Base-by-base conservation (phyloP, 1,139 yeast genomes). In the Trichomonascaceae sp. region DNA sequence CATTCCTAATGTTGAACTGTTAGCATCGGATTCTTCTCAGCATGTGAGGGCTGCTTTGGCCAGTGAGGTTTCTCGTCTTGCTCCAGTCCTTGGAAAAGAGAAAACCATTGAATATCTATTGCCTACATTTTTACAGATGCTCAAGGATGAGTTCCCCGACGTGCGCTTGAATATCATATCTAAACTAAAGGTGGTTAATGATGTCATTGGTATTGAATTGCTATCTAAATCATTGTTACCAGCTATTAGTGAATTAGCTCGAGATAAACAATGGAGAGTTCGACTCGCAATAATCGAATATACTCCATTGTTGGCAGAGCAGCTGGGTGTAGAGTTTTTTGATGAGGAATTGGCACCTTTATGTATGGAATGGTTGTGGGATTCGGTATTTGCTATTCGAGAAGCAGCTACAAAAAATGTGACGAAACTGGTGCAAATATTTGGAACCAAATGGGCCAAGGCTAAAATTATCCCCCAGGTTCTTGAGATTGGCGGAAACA, bases 321-420 rank as follows among this genome's bases (percentile, higher is more conserved):
- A 95, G 71, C 77, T 95, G 59, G 99, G 99, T 39, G 93, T 87
- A 55, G 84, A 89, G 20, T 90, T 93, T 68, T 95, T 95, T 73
- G 95, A 93, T 70, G 86, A 88, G 66, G 96, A 93, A 65, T 77
- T 95, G 63, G 91, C 95, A 59, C 84, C 87, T 50, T 76, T 95
- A 62, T 95, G 97, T 67, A 82, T 95, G 82, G 87, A 93, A 20
- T 95, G 99, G 98, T 77, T 95, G 61, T 91, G 98, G 96, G 99
- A 95, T 73, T 87, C 95, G 15, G 99, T 95, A 45, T 93, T 83
- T 71, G 93, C 98, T 7, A 91, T 95, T 60, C 83, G 99, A 71
- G 96, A 90, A 63, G 99, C 99, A 13, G 98, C 98, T 0, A 96
- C 95, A 39, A 74, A 78, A 57, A 95, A 91, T 69, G 76, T 93